Percentiles rank a stretch among this genome's conserved stretches.
Conservation (phyloP, 2,329 filamentous ascomycete genomes). For the Thielaviopsis ethacetica region DNA sequence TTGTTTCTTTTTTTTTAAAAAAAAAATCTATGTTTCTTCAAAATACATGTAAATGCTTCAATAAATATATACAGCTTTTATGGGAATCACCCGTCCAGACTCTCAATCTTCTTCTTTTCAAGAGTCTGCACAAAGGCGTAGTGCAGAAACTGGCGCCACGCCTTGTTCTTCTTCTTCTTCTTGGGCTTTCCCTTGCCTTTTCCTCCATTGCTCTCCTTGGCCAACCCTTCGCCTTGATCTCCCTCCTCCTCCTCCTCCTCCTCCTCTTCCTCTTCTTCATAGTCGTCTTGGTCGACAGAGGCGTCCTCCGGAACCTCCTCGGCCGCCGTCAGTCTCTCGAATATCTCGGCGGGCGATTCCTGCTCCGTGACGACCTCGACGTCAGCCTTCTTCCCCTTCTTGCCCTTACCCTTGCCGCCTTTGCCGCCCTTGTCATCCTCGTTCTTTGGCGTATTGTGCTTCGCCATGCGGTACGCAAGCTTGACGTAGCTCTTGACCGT, state of each 20-base stretch:
- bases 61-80: not conserved
- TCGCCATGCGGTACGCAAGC: constrained; percentile 64
- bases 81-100: constrained; percentile 16
- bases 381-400: not conserved
- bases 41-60: not conserved
- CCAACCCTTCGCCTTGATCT: constrained; percentile 14
- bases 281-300: constrained; percentile 15
- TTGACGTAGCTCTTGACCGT: constrained; percentile 70
- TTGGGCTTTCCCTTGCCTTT: constrained; percentile 32
- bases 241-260: constrained; percentile 17
- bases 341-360: not conserved
- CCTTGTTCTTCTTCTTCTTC: constrained; percentile 41
- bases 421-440: not conserved
- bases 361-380: not conserved
- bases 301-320: constrained; percentile 15
- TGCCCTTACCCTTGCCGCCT: not conserved
- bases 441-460: constrained; percentile 17
- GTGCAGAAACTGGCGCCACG: constrained; percentile 62
- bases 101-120: constrained; percentile 45
- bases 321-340: constrained; percentile 9
- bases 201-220: constrained; percentile 17
- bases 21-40: not conserved
- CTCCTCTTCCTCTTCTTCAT: constrained; percentile 17
- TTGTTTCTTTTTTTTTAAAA: not conserved
- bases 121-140: constrained; percentile 68